A percentile compares a stretch with the other conserved stretches of the same genome.
Evolutionary conservation across 192 early-diverging fungal genomes (phyloP).

Genomic region (Coemansia sp.): DNA sequence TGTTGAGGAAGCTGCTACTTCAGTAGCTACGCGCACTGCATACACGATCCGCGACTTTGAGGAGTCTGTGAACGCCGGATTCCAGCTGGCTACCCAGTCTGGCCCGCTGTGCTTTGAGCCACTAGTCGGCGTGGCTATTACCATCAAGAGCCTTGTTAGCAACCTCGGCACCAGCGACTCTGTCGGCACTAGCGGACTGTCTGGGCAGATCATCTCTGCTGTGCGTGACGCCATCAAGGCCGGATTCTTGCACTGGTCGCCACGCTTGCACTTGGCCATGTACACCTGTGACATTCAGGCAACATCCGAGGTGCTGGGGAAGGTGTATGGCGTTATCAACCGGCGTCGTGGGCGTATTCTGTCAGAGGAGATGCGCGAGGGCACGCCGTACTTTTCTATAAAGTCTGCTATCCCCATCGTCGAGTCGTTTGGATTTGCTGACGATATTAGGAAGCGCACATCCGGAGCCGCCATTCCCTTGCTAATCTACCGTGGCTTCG

Average conservation of each 20-base stretch:
- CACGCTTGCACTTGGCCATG: conserved; percentile 92
- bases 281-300: conserved; percentile 97
- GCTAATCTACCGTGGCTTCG: conserved; percentile 93
- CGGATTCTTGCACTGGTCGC: conserved; percentile 91
- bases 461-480: conserved; percentile 95
- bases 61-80: conserved; percentile 80
- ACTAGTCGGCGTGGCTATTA: conserved; percentile 70
- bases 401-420: conserved; percentile 85
- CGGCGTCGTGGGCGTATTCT: conserved; percentile 88
- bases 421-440: conserved; percentile 98
- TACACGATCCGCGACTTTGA: conserved; percentile 66
- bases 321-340: conserved; percentile 92
- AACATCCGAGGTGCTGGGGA: conserved; percentile 90
- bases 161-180: conserved; percentile 7
- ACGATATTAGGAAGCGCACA: conserved; percentile 94
- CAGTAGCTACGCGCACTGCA: conserved; percentile 8
- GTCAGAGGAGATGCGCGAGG: conserved; percentile 96
- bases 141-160: conserved; percentile 29
- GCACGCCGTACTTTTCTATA: conserved; percentile 94
- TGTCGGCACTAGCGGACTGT: conserved; percentile 18
- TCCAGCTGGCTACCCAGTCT: conserved; percentile 85
- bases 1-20: not conserved
- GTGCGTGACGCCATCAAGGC: conserved; percentile 78
- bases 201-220: conserved; percentile 86
- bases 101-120: conserved; percentile 97